Evolutionary conservation across 164 flowering plant genomes (phyloP).

Genomic region (Platanus orientalis): DNA sequence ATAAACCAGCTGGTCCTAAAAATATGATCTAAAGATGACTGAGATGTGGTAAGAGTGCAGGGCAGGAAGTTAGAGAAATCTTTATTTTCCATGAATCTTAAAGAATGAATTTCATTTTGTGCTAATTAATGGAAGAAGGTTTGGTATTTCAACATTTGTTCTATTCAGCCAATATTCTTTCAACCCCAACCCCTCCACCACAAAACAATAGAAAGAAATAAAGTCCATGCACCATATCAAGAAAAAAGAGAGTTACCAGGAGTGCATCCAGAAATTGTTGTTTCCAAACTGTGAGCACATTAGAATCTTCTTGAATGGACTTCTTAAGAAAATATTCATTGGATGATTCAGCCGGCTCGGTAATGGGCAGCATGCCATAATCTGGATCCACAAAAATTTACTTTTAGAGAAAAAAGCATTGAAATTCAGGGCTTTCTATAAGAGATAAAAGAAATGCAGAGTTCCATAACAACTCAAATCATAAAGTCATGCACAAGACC

Average conservation of each 20-base stretch:
- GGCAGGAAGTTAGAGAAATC: no score
- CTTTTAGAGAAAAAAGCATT: neutral
- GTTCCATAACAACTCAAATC: neutral
- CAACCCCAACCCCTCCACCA: no score
- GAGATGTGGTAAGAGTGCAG: no score
- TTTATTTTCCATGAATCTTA: no score
- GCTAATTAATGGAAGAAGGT: no score
- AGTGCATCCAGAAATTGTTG: constrained; percentile 71
- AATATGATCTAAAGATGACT: no score
- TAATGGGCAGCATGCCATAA: constrained; percentile 40
- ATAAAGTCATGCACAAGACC: neutral
- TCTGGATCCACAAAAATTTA: constrained; percentile 27
- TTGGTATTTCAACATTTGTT: no score
- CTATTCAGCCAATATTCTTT: no score
- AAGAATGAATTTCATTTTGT: no score
- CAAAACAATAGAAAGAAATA: no score
- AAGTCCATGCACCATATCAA: neutral
- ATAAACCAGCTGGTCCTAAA: neutral
- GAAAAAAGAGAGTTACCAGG: constrained; percentile 31
- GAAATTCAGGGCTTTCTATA: neutral
- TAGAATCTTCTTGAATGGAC: constrained; percentile 15
- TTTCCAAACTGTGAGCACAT: constrained; percentile 53
- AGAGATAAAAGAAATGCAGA: neutral
- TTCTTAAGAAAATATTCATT: constrained; percentile 18
- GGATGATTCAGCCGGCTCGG: constrained; percentile 43